Percentiles rank a stretch among this genome's conserved stretches.
Conservation (phyloP, 2,329 filamentous ascomycete genomes). For the Lasiodiplodia theobromae region DNA sequence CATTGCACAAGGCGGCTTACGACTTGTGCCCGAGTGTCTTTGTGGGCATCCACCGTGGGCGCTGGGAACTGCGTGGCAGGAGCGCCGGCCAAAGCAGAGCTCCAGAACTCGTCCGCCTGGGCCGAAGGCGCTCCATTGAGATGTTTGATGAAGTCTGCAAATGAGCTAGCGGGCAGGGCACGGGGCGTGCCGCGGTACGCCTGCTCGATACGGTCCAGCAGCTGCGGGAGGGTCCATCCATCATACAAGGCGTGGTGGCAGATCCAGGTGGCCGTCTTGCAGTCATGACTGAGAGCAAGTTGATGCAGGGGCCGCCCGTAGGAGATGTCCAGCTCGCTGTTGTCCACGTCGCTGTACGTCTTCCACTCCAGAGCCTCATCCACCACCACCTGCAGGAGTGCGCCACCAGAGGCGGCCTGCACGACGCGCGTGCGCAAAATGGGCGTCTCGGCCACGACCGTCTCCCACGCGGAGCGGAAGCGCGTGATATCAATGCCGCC, state of each 20-base stretch:
- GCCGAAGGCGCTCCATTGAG: not conserved
- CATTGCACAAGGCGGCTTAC: no score
- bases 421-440: conserved; percentile 48
- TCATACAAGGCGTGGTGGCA: conserved; percentile 29
- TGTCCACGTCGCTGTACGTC: not conserved
- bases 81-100: not conserved
- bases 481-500: conserved; percentile 36
- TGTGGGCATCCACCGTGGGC: no score
- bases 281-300: no score
- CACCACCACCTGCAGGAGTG: conserved; percentile 42
- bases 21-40: not conserved
- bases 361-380: conserved; percentile 29
- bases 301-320: no score
- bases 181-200: not conserved
- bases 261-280: not conserved
- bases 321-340: conserved; percentile 34
- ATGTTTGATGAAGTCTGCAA: not conserved
- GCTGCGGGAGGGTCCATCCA: not conserved
- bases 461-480: conserved; percentile 45
- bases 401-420: conserved; percentile 42
- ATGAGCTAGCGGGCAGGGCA: not conserved
- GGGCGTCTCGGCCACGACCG: conserved; percentile 42
- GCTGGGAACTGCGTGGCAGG: not conserved
- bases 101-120: not conserved
- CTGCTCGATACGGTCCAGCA: not conserved